These are phyloP conservation scores for Arthroderma sp. DNA, from an alignment of 2,329 filamentous ascomycete species.

Conservation along the genomic window DNA sequence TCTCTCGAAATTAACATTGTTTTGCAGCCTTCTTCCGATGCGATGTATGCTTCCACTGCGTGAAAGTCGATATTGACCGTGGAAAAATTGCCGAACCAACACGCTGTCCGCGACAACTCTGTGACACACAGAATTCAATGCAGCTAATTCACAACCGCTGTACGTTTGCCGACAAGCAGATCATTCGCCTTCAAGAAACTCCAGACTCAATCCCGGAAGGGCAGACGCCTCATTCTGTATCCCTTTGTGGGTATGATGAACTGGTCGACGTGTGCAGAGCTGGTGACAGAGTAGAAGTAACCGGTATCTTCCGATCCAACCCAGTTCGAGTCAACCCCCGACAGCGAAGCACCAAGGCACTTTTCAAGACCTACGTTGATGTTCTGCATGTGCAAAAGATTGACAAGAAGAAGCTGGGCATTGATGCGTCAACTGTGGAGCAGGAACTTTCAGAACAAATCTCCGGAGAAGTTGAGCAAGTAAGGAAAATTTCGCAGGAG, in stretches of 20 bases:
- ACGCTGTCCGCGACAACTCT: slow-evolving; percentile 69
- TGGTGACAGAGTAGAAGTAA: slow-evolving; percentile 89
- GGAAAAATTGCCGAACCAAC: slow-evolving; percentile 95
- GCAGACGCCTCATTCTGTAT: slow-evolving; percentile 94
- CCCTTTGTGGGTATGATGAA: slow-evolving; percentile 91
- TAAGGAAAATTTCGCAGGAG: slow-evolving; percentile 68
- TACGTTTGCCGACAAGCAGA: slow-evolving; percentile 90
- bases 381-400: slow-evolving; percentile 93
- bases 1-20: slow-evolving; percentile 5
- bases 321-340: slow-evolving; percentile 89
- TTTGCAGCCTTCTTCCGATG: slow-evolving; percentile 81
- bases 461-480: slow-evolving; percentile 65
- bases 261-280: slow-evolving; percentile 96
- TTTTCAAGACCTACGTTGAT: slow-evolving; percentile 97
- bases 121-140: slow-evolving; percentile 86
- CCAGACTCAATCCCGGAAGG: slow-evolving; percentile 89
- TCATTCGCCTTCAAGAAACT: slow-evolving; percentile 96
- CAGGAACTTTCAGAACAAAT: slow-evolving; percentile 64
- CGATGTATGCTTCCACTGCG: slow-evolving; percentile 79
- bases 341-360: slow-evolving; percentile 80
- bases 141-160: slow-evolving; percentile 96
- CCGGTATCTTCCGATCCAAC: slow-evolving; percentile 91
- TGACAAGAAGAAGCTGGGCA: slow-evolving; percentile 86
- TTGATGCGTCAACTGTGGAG: slow-evolving; percentile 78
- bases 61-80: slow-evolving; percentile 82